phyloP scores from a whole-genome alignment of 1,284 basidiomycete genomes.

The Ceratobasidium sp. region DNA sequence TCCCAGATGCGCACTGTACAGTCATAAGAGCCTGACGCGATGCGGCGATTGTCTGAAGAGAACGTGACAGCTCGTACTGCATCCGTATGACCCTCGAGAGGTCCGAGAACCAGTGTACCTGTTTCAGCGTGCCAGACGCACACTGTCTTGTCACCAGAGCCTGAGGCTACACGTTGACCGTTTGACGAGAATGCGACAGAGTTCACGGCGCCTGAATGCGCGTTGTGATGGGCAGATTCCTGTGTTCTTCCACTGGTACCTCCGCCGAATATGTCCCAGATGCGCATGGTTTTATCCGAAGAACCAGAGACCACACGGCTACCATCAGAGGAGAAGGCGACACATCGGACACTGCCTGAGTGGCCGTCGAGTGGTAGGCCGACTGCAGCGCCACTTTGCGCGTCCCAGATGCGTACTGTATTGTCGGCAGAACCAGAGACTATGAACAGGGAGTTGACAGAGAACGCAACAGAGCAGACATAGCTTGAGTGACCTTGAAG shows the following conservation, averaged over 20 bases:
- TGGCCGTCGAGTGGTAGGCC: conserved; percentile 57
- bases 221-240: neutral
- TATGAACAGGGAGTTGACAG: conserved; percentile 51
- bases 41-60: conserved; percentile 18
- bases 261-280: conserved; percentile 43
- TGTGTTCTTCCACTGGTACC: neutral
- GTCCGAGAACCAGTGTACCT: neutral
- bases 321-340: conserved; percentile 46
- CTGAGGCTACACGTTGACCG: conserved; percentile 16
- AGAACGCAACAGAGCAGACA: conserved; percentile 57
- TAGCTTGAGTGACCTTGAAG: conserved; percentile 24
- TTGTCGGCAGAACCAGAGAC: conserved; percentile 39
- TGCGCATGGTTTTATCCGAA: conserved; percentile 24
- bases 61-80: neutral
- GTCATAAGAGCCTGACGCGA: conserved; percentile 22
- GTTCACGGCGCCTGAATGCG: neutral
- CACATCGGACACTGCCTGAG: conserved; percentile 54
- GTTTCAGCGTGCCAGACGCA: conserved; percentile 33
- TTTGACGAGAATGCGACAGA: conserved; percentile 35
- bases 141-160: conserved; percentile 22
- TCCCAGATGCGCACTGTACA: conserved; percentile 37
- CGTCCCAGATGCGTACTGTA: conserved; percentile 45
- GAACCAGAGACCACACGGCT: conserved; percentile 40
- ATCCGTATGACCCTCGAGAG: conserved; percentile 31
- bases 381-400: neutral